Evolutionary conservation across 2,329 filamentous ascomycete genomes (phyloP), one percentile per base, ranked within the genome.

Genomic region (Colletotrichum scovillei): DNA sequence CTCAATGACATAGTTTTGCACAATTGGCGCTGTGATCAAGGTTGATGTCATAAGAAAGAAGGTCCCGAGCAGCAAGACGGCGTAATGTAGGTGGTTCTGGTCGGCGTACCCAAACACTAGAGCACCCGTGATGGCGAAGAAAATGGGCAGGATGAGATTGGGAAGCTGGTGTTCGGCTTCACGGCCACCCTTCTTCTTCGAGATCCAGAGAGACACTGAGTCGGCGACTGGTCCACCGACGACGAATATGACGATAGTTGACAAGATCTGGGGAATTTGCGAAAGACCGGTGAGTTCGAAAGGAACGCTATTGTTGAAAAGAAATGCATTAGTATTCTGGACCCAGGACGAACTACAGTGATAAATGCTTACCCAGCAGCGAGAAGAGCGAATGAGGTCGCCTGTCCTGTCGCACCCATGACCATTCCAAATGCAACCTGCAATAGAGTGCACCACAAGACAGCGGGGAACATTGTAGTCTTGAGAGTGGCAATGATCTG

Each of bases 1-100:
- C 76, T 82, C 80, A 14, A 82, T 75, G 4, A 80, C 74, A 38
- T 77, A 80, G 9, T 80, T 80, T 74, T 78, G 79, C 64, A 78
- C 67, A 24, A 77, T 77, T 3, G 78, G 76, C 65, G 77, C 75
- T 16, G 75, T 73, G 19, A 77, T 76, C 9, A 80, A 70, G 65
- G 77, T 77, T 2, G 75, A 79, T 7, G 79, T 79, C 8, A 77
- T 72, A 42, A 80, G 72, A 7, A 82, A n/a, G 42, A 49, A 49
- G 42, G 42, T 49, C n/a, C 42, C 42, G 8, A 49, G 42, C 16
- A 49, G 42, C 16, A 49, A 49, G 42, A 49, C 42, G 8, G 42
- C 42, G 19, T 49, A 49, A 19, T 49, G 42, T 2, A 49, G 42
- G 16, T 49, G 42, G 8, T 49, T 49, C 19, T 49, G 42, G 19